Conservation (phyloP, 2,329 filamentous ascomycete species). For the Fusarium lyarnte region DNA sequence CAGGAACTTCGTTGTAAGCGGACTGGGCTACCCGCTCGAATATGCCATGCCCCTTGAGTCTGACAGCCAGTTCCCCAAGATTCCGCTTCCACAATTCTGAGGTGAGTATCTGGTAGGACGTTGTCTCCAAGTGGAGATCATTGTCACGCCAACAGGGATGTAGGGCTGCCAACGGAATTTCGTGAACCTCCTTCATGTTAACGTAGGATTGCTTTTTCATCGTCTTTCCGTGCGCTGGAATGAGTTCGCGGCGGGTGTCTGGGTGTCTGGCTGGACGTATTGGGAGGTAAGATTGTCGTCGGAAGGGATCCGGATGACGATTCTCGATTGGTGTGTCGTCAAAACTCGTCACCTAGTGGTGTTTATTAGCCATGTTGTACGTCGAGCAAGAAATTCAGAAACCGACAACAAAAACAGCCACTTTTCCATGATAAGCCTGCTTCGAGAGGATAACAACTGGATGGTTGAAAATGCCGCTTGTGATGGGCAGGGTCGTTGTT, state of each 20-base stretch:
- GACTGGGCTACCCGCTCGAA: neutral
- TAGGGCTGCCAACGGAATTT: neutral
- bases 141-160: neutral
- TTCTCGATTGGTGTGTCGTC: neutral
- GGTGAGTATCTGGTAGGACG: neutral
- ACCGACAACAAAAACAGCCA: neutral
- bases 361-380: neutral
- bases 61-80: neutral
- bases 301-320: neutral
- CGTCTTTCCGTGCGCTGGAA: neutral
- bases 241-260: neutral
- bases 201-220: neutral
- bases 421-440: neutral
- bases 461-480: neutral
- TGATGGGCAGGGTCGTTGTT: neutral
- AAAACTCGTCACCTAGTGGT: neutral
- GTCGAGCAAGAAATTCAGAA: rapidly evolving
- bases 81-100: neutral
- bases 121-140: neutral
- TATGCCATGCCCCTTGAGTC: neutral
- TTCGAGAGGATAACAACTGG: neutral
- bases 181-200: neutral
- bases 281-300: neutral
- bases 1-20: neutral
- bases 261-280: neutral